phyloP scores from a whole-genome alignment of 148 eudicot species.

The Silene uniflora region DNA sequence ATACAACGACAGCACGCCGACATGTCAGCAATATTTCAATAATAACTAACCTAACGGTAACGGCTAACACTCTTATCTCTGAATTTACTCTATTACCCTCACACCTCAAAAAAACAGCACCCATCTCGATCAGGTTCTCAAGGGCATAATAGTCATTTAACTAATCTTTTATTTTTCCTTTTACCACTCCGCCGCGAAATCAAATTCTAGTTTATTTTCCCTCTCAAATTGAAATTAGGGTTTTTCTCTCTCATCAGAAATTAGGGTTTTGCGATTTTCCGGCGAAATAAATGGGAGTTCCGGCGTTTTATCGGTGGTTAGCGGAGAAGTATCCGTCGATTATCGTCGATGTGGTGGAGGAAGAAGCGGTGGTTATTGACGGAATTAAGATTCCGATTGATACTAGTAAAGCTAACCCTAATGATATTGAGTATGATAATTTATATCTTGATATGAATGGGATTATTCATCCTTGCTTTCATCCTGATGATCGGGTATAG shows the following conservation, averaged over 20 bases:
- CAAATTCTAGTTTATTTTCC: background rate
- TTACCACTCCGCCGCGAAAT: background rate
- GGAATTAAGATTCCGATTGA: conserved; percentile 73
- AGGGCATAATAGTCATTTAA: background rate
- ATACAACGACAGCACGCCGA: background rate
- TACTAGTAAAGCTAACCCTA: conserved; percentile 78
- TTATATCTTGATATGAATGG: conserved; percentile 88
- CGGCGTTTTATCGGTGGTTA: conserved; percentile 91
- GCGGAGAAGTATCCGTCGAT: conserved; percentile 94
- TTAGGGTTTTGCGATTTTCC: background rate
- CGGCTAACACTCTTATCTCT: background rate
- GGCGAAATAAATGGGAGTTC: conserved; percentile 62
- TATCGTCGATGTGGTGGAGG: conserved; percentile 75
- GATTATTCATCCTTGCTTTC: conserved; percentile 91
- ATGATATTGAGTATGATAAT: conserved; percentile 72
- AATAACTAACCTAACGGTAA: background rate
- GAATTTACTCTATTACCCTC: background rate
- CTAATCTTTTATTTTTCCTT: background rate
- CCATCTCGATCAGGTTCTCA: background rate
- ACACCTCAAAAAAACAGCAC: no score
- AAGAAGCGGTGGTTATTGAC: conserved; percentile 65
- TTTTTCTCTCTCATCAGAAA: conserved; percentile 1
- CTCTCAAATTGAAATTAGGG: conserved; percentile 16
- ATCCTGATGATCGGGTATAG: conserved; percentile 84
- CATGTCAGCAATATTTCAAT: no score